Base-by-base conservation (phyloP, 2,329 filamentous ascomycete genomes). In the Cladosporium sp. region DNA sequence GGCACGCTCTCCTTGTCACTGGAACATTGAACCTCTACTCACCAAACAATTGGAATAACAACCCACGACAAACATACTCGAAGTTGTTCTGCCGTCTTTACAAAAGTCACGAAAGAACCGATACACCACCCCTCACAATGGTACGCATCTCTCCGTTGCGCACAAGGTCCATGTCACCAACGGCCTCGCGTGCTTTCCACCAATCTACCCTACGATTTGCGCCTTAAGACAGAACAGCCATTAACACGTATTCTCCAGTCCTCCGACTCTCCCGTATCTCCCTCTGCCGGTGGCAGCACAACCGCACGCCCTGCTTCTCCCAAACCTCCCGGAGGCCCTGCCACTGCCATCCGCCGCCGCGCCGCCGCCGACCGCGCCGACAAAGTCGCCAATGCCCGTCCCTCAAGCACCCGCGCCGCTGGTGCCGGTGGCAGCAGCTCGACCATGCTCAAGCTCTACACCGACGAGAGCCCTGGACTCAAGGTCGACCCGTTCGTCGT, bases 381-480 rank as follows among this genome's bases (percentile, higher is more conserved):
- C 79, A 94, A 95, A 79, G 86, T 93, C 69, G 92, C 93, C 72
- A 99, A 96, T 88, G 89, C 86, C 66, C 84, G 94, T 68, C 94
- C 94, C 52, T 90, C 88, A 75, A 96, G 90, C 80, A 99, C 94
- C 66, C 86, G 94, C 70, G 87, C 93, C 39, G 94, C 94, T 36
- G 94, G 94, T 68, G 94, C 94, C 17, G 94, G 94, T 67, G 94
- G 94, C 66, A 97, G 92, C 74, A 96, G 89, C 76, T 96, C 91
- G 80, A 99, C 94, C 55, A 99, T 99, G 94, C 83, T 99, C 81
- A 93, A 92, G 78, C 88, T 99, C 45, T 99, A 99, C 86, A 99
- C 94, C 60, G 94, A 99, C 74, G 94, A 99, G 82, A 96, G 90
- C 65, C 94, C 94, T 60, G 94, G 94, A 63, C 82, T 99, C 70